These are phyloP conservation scores for Zizania palustris DNA, from an alignment of 202 grass and related monocot species.

Conservation along the genomic window DNA sequence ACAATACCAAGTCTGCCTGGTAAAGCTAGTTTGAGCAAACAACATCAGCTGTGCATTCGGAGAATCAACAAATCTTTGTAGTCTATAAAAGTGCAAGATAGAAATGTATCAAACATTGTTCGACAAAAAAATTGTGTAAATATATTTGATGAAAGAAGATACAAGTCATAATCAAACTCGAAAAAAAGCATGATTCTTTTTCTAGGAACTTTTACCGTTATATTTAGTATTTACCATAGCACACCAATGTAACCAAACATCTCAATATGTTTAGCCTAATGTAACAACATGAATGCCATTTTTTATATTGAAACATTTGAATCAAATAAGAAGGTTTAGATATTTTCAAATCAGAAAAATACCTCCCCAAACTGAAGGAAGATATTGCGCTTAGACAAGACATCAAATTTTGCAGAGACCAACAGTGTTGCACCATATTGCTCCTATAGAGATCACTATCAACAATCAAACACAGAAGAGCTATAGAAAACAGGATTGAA, in stretches of 20 bases:
- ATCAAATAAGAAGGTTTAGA: conserved; percentile 5
- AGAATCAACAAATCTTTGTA: too few species aligned
- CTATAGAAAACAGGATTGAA: conserved; percentile 32
- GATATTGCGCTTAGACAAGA: conserved; percentile 85
- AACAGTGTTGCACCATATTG: conserved; percentile 86
- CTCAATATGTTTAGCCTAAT: not conserved
- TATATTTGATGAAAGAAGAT: too few species aligned
- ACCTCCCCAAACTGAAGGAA: conserved; percentile 98
- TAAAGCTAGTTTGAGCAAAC: too few species aligned
- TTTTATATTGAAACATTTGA: not conserved
- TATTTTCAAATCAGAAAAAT: conserved; percentile 23
- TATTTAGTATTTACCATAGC: not conserved
- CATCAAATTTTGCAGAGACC: conserved; percentile 80
- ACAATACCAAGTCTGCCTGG: too few species aligned
- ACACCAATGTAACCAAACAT: not conserved
- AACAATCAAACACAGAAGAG: conserved; percentile 51
- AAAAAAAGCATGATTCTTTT: too few species aligned
- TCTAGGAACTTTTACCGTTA: too few species aligned
- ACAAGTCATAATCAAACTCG: too few species aligned
- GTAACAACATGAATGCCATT: not conserved
- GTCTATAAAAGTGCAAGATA: too few species aligned
- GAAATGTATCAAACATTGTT: too few species aligned
- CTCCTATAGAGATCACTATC: conserved; percentile 66
- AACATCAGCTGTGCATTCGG: too few species aligned
- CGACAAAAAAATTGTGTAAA: too few species aligned